Base-by-base conservation (phyloP, 208 protist genomes). In the Acanthamoeba sp. region DNA sequence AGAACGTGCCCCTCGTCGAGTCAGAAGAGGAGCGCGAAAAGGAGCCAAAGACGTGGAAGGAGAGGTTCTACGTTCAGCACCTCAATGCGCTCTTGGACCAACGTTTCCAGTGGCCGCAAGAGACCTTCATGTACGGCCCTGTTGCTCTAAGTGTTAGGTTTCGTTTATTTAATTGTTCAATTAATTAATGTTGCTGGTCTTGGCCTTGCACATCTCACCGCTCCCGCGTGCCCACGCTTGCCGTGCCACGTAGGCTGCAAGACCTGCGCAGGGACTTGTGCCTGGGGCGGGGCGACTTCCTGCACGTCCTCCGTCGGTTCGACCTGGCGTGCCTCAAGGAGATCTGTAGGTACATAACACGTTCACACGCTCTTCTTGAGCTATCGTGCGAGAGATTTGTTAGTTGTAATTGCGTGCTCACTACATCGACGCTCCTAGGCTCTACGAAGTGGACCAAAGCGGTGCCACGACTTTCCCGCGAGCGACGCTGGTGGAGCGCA, bases 41-140 rank as follows among this genome's bases (percentile, higher is more conserved):
- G 62, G 62, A 71, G 62, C 62, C 62, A 12, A n/a, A 71, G 62
- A 71, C 62, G 18, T 71, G 62, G 62, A 71, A 71, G 62, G 62
- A 71, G 62, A 71, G 62, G 32, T 71, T 71, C 32, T 71, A 71
- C 62, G 62, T 71, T 24, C 62, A 71, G 62, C 62, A 71, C 62
- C 32, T 71, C n/a, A 24, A 71, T 24, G 62, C 62, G n/a, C 62
- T n/a, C 22, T 34, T 71, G 62, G 62, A 71, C 7, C 62, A 36
- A 71, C 62, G 62, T 12, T 71, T 71, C 62, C 62, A 71, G 62
- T 71, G 62, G 62, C 62, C 62, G 7, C n/a, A 71, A 71, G 62
- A 71, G 24, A 71, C 32, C 12, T 34, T 71, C n/a, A 71, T 71
- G 62, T 71, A 71, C 9, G 29, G 7, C 32, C 10, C 62, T 9